Evolutionary conservation across 768 basidiomycete genomes (phyloP), one percentile per base, ranked within the genome.

Genomic region (Kwoniella sp.): DNA sequence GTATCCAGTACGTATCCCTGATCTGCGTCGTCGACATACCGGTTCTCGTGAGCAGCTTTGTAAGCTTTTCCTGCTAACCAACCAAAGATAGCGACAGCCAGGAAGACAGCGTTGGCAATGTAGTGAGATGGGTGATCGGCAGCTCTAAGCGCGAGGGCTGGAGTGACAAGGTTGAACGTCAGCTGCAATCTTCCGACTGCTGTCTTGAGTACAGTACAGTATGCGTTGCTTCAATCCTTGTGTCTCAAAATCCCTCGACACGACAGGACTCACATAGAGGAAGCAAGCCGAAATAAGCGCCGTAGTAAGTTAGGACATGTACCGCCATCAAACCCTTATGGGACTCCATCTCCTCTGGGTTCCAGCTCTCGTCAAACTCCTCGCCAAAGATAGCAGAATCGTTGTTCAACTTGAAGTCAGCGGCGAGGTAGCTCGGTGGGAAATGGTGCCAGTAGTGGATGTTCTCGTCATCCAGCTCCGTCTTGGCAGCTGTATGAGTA

Each of bases 281-380:
- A 22, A 96, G 83, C 13, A 87, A 85, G 15, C 86, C 84, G 72
- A 96, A 92, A 80, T 91, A 95, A 17, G 91, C 92, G 1, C 88
- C 76, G 60, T 80, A 82, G 88, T 92, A 90, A 70, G 86, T 85
- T 4, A 87, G 58, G n/a, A 83, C 86, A 78, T 96, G 94, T 2
- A 87, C 76, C 46, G 84, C 81, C 83, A 94, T 90, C 62, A 92
- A 80, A 15, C 83, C 85, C 40, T 64, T 65, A 48, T 79, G 75
- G 2, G 69, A 66, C 7, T 51, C 40, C 2, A 67, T 55, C 10
- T 60, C 54, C 37, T 67, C 64, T 9, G 63, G 57, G 50, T 70
- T 44, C 72, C 72, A 73, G 7, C 19, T 25, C 15, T 54, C 55
- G 33, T 68, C 69, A 65, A 73, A 70, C 37, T 70, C 72, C 53